Percentiles rank a stretch among this genome's conserved stretches.
Conservation (phyloP, 495 filamentous ascomycete genomes). For the Xylaria scruposa region DNA sequence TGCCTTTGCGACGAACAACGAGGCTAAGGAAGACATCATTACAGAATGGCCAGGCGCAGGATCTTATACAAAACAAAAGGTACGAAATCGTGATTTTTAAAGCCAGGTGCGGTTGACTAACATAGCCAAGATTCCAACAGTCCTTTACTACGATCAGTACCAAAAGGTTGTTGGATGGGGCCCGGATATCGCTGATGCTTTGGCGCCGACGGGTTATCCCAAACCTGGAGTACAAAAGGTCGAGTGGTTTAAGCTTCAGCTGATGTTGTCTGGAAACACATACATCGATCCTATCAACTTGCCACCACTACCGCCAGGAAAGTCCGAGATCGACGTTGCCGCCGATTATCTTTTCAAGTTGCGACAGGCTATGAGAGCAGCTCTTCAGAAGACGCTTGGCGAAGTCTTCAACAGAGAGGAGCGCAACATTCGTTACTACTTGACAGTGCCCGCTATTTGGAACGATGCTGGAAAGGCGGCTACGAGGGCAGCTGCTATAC, state of each 20-base stretch:
- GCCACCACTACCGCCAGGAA: conserved; percentile 75
- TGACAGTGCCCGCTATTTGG: conserved; percentile 79
- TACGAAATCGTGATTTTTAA: conserved; percentile 36
- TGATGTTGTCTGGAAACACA: conserved; percentile 79
- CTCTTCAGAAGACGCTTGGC: conserved; percentile 76
- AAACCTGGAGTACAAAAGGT: conserved; percentile 80
- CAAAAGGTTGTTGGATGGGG: conserved; percentile 81
- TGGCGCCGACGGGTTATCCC: conserved; percentile 75
- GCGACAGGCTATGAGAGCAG: conserved; percentile 74
- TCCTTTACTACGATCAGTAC: conserved; percentile 78
- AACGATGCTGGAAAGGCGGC: conserved; percentile 79
- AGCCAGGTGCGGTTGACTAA: conserved; percentile 28
- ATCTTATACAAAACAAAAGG: conserved; percentile 79
- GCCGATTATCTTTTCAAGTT: conserved; percentile 80
- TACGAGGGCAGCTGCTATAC: conserved; percentile 73
- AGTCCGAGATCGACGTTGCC: conserved; percentile 78
- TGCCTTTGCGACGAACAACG: conserved; percentile 76
- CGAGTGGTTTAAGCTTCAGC: conserved; percentile 80
- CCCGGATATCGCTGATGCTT: conserved; percentile 75
- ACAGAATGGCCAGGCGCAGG: conserved; percentile 79
- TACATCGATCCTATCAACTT: conserved; percentile 83
- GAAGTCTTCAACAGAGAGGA: conserved; percentile 80
- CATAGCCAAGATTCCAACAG: conserved; percentile 68
- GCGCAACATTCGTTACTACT: conserved; percentile 75
- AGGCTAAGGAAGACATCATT: conserved; percentile 80